These are phyloP conservation scores for Phytophthora pisi DNA, from an alignment of 352 stramenopile genomes.

Conservation along the genomic window DNA sequence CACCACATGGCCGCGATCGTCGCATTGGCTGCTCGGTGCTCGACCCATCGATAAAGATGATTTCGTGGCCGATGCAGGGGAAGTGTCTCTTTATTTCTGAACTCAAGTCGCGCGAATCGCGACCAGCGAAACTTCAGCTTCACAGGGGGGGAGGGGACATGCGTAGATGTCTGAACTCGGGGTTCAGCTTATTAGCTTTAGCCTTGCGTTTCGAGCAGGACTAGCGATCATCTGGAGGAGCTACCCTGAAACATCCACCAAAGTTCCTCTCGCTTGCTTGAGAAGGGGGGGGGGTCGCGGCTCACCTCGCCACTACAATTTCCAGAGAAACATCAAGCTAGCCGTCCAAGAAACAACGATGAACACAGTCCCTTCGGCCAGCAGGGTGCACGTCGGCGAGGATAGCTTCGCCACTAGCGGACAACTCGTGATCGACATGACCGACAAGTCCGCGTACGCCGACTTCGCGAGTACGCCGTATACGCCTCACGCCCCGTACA, in stretches of 20 bases:
- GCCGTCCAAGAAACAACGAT: conserved; percentile 1
- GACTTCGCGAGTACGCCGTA: conserved; percentile 8
- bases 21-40: neutral
- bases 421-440: conserved; percentile 11
- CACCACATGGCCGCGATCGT: no score
- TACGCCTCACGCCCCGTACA: conserved; percentile 6
- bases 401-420: conserved; percentile 8
- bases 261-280: no score
- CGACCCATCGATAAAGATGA: neutral
- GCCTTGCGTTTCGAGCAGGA: neutral
- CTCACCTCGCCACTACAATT: neutral
- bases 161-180: conserved; percentile 5
- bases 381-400: neutral
- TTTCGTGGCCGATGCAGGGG: neutral
- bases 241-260: no score
- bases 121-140: neutral
- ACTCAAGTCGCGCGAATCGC: neutral
- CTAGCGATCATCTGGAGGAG: neutral
- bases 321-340: neutral
- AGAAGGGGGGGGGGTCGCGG: neutral
- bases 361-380: neutral
- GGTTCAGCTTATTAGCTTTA: neutral
- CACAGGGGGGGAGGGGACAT: neutral
- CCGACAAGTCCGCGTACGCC: conserved; percentile 11
- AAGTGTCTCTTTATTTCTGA: neutral